Percentiles rank a stretch among this genome's conserved stretches.
These are phyloP conservation scores for Lactarius pseudohatsudake DNA, from an alignment of 768 basidiomycete species.

Conservation along the genomic window DNA sequence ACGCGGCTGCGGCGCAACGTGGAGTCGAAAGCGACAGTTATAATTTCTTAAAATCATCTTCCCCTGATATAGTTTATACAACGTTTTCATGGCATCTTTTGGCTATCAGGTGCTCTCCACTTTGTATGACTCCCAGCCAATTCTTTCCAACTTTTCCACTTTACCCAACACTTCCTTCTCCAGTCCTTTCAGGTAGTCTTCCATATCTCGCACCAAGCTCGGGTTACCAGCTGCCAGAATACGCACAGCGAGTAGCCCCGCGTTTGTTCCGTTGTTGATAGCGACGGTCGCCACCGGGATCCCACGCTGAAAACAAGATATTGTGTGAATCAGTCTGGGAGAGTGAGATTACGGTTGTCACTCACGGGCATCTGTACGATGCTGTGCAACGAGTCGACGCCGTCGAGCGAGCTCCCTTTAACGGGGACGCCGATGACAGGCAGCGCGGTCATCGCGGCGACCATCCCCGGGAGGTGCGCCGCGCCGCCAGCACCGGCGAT, in stretches of 20 bases:
- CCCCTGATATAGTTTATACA: not conserved
- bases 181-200: conserved; percentile 64
- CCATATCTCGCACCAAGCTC: conserved; percentile 61
- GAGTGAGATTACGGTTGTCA: conserved; percentile 25
- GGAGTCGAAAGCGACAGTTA: too few species aligned
- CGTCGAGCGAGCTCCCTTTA: conserved; percentile 89
- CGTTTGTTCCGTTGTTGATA: conserved; percentile 94
- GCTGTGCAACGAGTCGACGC: conserved; percentile 94
- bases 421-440: conserved; percentile 98
- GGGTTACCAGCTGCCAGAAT: conserved; percentile 83
- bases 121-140: conserved; percentile 86
- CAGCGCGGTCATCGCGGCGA: conserved; percentile 87
- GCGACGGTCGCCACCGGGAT: conserved; percentile 97
- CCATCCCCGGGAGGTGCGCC: conserved; percentile 98
- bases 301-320: conserved; percentile 62
- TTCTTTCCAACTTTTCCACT: conserved; percentile 67
- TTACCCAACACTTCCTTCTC: conserved; percentile 79
- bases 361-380: conserved; percentile 99
- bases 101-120: conserved; percentile 35
- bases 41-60: not conserved
- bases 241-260: conserved; percentile 85
- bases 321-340: not conserved
- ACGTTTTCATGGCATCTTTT: not conserved
- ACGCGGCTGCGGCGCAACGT: too few species aligned
- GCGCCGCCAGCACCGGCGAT: conserved; percentile 99